These are phyloP conservation scores for Spergularia bocconei DNA, from an alignment of 148 eudicot genomes.

Conservation along the genomic window DNA sequence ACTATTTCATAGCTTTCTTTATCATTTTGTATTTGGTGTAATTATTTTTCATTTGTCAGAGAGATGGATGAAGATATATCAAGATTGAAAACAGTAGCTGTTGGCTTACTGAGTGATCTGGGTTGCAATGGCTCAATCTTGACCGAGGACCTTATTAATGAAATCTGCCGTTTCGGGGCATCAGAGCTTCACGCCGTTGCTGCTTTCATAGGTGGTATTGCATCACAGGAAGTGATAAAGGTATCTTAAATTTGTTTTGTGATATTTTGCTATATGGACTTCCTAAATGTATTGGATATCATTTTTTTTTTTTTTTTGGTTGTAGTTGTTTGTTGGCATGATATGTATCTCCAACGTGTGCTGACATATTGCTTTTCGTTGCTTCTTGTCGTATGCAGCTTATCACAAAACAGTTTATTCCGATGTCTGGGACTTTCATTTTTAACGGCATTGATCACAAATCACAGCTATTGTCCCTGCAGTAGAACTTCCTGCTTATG, in stretches of 20 bases:
- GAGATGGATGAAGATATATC: conserved; percentile 93
- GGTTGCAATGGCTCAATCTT: conserved; percentile 76
- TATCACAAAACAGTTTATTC: conserved; percentile 79
- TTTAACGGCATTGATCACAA: conserved; percentile 93
- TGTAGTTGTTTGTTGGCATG: not conserved
- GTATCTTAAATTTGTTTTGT: conserved; percentile 26
- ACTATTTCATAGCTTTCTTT: not conserved
- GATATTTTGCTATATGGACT: not conserved
- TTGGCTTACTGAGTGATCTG: conserved; percentile 64
- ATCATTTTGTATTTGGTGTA: not conserved
- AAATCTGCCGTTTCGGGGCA: conserved; percentile 89
- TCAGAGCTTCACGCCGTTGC: conserved; percentile 94
- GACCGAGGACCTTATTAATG: conserved; percentile 88
- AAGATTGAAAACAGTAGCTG: conserved; percentile 70
- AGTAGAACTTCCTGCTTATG: conserved; percentile 1
- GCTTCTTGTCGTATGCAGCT: conserved; percentile 47
- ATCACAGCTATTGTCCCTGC: conserved; percentile 67
- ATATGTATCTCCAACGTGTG: not conserved
- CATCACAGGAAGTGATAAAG: conserved; percentile 96
- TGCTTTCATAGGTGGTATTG: conserved; percentile 84
- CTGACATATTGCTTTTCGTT: not conserved
- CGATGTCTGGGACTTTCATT: conserved; percentile 83
- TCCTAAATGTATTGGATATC: not conserved
- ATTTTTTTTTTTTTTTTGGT: too few species aligned
- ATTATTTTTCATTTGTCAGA: conserved; percentile 35